These are phyloP conservation scores for Hanseniaspora valbyensis DNA, from an alignment of 805 yeast species.

Conservation along the genomic window DNA sequence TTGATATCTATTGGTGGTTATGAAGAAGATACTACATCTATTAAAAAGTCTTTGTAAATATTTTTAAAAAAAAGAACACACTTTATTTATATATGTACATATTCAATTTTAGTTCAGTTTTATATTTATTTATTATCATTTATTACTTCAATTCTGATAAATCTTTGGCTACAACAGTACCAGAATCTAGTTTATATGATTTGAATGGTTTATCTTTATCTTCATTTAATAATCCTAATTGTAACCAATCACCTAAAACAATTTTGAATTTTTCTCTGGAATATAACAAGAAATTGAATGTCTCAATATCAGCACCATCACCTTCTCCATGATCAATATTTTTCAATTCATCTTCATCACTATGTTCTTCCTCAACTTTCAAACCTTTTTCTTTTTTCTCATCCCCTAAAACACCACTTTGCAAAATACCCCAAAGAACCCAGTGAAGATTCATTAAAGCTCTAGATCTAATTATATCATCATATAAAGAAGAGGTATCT, in stretches of 20 bases:
- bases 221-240: conserved; percentile 42
- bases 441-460: conserved; percentile 68
- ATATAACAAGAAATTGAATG: conserved; percentile 69
- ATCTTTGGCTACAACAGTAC: conserved; percentile 18
- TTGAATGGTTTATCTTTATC: conserved; percentile 20
- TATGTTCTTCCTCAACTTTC: conserved; percentile 31
- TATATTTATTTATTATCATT: too few species aligned
- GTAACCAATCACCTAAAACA: conserved; percentile 62
- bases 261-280: conserved; percentile 62
- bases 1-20: conserved; percentile 29
- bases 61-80: background rate
- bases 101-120: too few species aligned
- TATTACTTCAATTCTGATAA: conserved; percentile 17
- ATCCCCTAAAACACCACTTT: conserved; percentile 39
- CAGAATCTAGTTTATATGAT: conserved; percentile 33
- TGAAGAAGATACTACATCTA: background rate
- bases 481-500: conserved; percentile 27
- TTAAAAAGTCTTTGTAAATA: background rate
- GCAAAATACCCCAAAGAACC: conserved; percentile 88
- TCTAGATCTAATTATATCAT: conserved; percentile 57
- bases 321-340: conserved; percentile 21
- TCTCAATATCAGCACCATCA: conserved; percentile 39
- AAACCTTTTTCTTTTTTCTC: conserved; percentile 15
- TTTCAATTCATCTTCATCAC: conserved; percentile 16
- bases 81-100: too few species aligned